Conservation (phyloP, 257 asterid genomes). For the Solanum bukasovii region DNA sequence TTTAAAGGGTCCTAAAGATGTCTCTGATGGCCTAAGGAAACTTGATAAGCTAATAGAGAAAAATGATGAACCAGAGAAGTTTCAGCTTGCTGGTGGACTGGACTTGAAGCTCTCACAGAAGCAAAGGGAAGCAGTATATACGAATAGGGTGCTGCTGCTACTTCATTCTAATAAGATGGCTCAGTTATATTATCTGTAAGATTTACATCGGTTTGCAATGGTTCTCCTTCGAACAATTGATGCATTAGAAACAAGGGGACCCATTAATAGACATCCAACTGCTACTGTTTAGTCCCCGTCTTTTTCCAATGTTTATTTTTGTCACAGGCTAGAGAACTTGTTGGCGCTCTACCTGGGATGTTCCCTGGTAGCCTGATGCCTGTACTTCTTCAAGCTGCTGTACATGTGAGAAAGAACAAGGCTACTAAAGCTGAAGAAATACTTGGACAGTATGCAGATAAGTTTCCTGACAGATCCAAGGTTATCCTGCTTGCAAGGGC, state of each 20-base stretch:
- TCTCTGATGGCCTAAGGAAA: no score
- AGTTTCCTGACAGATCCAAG: no score
- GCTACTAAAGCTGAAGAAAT: no score
- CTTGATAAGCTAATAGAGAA: constrained; percentile 53
- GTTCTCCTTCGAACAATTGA: neutral
- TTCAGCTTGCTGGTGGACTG: no score
- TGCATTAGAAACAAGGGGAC: no score
- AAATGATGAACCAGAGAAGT: no score
- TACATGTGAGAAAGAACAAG: constrained; percentile 78
- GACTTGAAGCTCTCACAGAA: no score
- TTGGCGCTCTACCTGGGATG: constrained; percentile 30
- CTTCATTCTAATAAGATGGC: constrained; percentile 59
- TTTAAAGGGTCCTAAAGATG: no score
- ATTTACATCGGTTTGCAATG: neutral
- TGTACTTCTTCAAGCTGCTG: constrained; percentile 89
- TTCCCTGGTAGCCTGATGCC: constrained; percentile 51
- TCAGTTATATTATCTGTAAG: constrained; percentile 21
- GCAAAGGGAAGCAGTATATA: constrained; percentile 14
- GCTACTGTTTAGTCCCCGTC: neutral
- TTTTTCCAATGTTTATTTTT: neutral
- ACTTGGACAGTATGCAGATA: no score
- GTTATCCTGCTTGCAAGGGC: no score
- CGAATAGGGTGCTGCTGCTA: constrained; percentile 59
- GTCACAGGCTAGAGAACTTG: constrained; percentile 86
- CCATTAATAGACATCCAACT: neutral